A percentile compares a stretch with the other conserved stretches of the same genome.
Evolutionary conservation across 495 filamentous ascomycete species (phyloP).

Genomic region (Glarea lozoyensis): DNA sequence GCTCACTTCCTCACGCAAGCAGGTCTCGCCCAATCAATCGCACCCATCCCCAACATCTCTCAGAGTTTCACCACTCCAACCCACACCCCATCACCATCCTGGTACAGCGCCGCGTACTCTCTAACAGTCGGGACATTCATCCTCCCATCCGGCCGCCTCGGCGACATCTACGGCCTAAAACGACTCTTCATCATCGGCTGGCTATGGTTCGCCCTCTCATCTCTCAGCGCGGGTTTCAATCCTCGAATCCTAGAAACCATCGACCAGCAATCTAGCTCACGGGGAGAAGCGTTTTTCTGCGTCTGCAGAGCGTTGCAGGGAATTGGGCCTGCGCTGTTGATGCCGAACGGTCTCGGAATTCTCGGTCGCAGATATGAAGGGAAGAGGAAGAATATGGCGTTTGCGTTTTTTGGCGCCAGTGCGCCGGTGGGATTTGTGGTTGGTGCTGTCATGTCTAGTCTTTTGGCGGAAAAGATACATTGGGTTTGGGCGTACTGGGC

Average conservation of each 20-base stretch:
- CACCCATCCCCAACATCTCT: constrained; percentile 24
- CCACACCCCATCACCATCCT: too few relatives aligned
- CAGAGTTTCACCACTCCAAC: background rate
- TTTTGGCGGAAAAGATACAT: constrained; percentile 45
- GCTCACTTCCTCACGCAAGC: constrained; percentile 25
- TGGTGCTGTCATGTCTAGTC: constrained; percentile 37
- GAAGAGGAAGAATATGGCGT: constrained; percentile 51
- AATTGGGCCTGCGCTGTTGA: constrained; percentile 35
- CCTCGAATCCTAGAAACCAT: too few relatives aligned
- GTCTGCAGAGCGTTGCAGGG: constrained; percentile 33
- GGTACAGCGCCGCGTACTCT: constrained; percentile 39
- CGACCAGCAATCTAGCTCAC: too few relatives aligned
- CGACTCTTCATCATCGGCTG: constrained; percentile 31
- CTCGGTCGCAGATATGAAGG: constrained; percentile 25
- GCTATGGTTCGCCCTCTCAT: constrained; percentile 28
- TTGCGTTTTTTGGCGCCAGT: constrained; percentile 53
- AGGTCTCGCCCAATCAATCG: constrained; percentile 26
- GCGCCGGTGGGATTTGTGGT: constrained; percentile 46
- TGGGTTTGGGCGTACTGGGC: constrained; percentile 64
- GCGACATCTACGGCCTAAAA: constrained; percentile 41
- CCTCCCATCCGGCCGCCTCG: constrained; percentile 39
- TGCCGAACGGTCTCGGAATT: constrained; percentile 39
- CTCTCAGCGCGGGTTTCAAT: constrained; percentile 31
- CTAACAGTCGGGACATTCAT: constrained; percentile 55
- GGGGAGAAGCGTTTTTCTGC: constrained; percentile 25